phyloP scores from a whole-genome alignment of 179 eudicot species.

The Silene vulgaris region DNA sequence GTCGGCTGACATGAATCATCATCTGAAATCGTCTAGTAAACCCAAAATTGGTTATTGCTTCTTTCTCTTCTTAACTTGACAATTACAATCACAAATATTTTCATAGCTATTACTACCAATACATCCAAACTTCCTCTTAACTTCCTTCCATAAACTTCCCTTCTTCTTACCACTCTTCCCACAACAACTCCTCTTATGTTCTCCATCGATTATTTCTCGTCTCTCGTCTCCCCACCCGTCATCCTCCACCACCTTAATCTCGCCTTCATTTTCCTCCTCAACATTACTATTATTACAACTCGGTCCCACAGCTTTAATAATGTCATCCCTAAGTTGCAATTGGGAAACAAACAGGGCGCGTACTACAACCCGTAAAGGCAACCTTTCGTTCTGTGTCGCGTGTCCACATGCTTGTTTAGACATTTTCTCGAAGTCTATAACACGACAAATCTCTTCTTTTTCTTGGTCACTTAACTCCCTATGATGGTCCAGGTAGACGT shows the following conservation, averaged over 20 bases:
- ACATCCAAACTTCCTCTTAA: conserved; percentile 85
- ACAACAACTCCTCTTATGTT: conserved; percentile 26
- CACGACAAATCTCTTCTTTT: conserved; percentile 45
- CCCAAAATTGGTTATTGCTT: conserved; percentile 35
- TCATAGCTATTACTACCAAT: conserved; percentile 30
- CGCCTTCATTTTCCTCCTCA: conserved; percentile 18
- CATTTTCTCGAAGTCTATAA: conserved; percentile 55
- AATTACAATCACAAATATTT: conserved; percentile 33
- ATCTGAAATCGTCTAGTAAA: too few relatives aligned
- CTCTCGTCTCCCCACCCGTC: conserved; percentile 50
- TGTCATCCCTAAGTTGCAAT: conserved; percentile 46
- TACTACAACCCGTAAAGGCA: conserved; percentile 56
- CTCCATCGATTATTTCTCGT: conserved; percentile 32
- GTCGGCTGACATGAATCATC: too few relatives aligned
- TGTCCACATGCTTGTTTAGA: conserved; percentile 54
- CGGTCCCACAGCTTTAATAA: conserved; percentile 35
- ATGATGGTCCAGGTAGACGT: conserved; percentile 49
- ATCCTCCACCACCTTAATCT: conserved; percentile 26
- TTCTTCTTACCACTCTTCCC: conserved; percentile 36
- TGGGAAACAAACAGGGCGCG: conserved; percentile 52
- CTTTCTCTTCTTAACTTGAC: conserved; percentile 52
- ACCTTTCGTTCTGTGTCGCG: conserved; percentile 45
- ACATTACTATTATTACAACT: conserved; percentile 22
- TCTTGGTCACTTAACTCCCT: conserved; percentile 47
- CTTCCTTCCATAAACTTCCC: conserved; percentile 57